Evolutionary conservation across 2,329 filamentous ascomycete genomes (phyloP), one percentile per base, ranked within the genome.

Genomic region (Endoconidiophora laricicola): DNA sequence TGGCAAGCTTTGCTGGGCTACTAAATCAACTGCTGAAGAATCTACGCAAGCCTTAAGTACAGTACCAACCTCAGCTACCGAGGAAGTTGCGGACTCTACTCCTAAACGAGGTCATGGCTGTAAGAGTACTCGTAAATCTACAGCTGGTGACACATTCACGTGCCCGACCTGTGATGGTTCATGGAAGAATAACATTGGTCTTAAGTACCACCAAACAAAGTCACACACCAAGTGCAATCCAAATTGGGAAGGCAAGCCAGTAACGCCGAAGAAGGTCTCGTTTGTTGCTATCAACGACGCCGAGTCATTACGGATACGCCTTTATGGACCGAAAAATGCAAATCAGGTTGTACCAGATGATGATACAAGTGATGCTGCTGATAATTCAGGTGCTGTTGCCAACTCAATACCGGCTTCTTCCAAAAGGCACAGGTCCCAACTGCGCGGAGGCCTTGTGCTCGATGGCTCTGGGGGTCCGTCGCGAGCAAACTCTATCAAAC

Each of bases 161-260:
- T 79, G 75, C 54, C 67, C 73, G 7, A 72, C 68, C 41, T 79
- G 75, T 52, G 68, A 68, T 7, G 68, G 67, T 2, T 62, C 60
- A 9, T 79, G 74, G 73, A 77, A 76, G 59, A 78, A 78, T 47
- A 65, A 72, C 33, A 63, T 74, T 43, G 75, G 75, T 0, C 62
- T 78, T 14, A 73, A 76, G 46, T 79, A 79, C 57, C 75, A 79
- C 54, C 60, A 71, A 12, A 70, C 69, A 33, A 78, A 76, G 56
- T 72, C 74, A 1, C 65, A 65, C 52, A 71, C 70, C 3, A 20
- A 65, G 12, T 79, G 75, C 57, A 79, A 79, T 55, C 69, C 73
- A 2, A 58, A 60, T 50, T 71, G 49, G 45, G 52, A 51, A n/a
- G 52, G 44, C 39, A 53, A 49, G 45, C 52, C 48, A 7, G 40